phyloP scores from a whole-genome alignment of 805 yeast species.

The Kluyveromyces siamensis region DNA sequence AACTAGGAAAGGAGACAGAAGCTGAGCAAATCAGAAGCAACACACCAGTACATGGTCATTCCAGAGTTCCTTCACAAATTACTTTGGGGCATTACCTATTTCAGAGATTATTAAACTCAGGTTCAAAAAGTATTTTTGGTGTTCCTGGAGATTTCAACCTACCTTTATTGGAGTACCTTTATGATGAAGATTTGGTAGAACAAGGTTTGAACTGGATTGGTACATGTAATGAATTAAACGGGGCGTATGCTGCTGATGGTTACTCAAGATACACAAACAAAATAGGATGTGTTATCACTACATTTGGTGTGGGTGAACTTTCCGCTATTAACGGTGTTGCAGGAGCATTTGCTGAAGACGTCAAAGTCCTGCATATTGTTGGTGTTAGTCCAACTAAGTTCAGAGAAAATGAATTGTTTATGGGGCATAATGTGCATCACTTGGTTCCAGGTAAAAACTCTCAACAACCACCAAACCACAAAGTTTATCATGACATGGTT shows the following conservation, averaged over 20 bases:
- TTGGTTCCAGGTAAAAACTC: conserved; percentile 43
- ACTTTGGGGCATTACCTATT: conserved; percentile 63
- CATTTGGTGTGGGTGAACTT: conserved; percentile 87
- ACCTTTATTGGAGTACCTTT: conserved; percentile 57
- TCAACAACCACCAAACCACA: conserved; percentile 51
- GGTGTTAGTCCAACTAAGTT: conserved; percentile 45
- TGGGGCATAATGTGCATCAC: conserved; percentile 43
- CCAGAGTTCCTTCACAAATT: conserved; percentile 12
- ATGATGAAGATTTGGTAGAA: conserved; percentile 27
- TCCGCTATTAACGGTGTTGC: conserved; percentile 76
- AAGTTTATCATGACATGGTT: conserved; percentile 56
- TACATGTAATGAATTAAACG: conserved; percentile 79
- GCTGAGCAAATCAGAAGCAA: not conserved
- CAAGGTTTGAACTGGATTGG: conserved; percentile 61
- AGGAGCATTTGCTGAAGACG: conserved; percentile 75
- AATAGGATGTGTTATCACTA: conserved; percentile 55
- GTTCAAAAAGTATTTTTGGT: conserved; percentile 57
- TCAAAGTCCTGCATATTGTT: conserved; percentile 75
- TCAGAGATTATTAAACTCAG: conserved; percentile 43
- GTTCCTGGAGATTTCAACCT: conserved; percentile 76
- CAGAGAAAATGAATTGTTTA: conserved; percentile 19
- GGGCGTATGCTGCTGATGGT: conserved; percentile 89
- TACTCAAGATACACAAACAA: conserved; percentile 57
- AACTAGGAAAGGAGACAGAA: not conserved
- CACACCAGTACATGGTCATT: not conserved